Conservation (phyloP, 176 grass and related monocot genomes). For the Thalia dealbata region DNA sequence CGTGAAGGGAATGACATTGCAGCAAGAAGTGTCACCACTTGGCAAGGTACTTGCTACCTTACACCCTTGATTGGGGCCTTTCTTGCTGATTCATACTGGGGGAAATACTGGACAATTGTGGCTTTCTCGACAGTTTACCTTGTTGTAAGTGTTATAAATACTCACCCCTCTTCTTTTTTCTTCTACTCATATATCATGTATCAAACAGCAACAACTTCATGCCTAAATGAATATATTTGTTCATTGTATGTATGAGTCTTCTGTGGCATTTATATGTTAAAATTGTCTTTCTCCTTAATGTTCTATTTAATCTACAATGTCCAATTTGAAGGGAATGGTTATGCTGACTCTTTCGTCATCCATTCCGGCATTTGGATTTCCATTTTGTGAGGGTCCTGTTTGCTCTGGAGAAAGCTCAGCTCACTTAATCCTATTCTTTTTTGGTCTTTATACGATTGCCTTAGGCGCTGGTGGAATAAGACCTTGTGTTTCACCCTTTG, state of each 20-base stretch:
- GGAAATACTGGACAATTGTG: constrained; percentile 13
- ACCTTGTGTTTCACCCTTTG: constrained; percentile 12
- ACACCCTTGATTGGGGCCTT: constrained; percentile 2
- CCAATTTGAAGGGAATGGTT: too few species aligned
- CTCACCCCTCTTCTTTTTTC: neutral
- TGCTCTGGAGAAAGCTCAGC: neutral
- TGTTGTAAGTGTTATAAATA: neutral
- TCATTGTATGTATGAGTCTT: too few species aligned
- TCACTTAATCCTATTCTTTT: neutral
- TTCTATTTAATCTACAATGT: too few species aligned
- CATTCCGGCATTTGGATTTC: neutral
- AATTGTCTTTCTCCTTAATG: too few species aligned
- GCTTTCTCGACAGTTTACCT: constrained; percentile 1
- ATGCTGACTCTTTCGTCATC: too few species aligned
- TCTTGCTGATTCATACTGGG: constrained; percentile 10
- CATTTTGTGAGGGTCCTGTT: neutral
- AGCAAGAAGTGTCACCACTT: constrained; percentile 5
- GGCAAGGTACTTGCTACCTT: constrained; percentile 11
- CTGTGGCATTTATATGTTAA: too few species aligned
- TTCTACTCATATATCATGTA: neutral
- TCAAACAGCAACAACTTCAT: neutral
- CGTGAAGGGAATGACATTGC: neutral
- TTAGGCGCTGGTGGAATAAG: constrained; percentile 13
- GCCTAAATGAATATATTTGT: too few species aligned
- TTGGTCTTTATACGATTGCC: constrained; percentile 8